Evolutionary conservation across 768 basidiomycete genomes (phyloP).

Genomic region (Cystoderma amianthinum): DNA sequence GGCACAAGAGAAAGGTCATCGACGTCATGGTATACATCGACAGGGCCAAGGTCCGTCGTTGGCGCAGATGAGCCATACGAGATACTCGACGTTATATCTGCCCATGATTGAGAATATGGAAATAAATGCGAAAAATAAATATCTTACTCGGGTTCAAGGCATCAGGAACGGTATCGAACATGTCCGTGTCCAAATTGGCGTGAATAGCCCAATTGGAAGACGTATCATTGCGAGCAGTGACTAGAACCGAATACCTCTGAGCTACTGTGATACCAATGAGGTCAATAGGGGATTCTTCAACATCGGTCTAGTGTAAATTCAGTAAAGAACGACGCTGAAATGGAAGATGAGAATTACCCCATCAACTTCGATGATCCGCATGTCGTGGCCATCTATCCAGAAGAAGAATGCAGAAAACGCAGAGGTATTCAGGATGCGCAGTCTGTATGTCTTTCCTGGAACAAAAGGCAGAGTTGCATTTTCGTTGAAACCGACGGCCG

Average conservation of each 20-base stretch:
- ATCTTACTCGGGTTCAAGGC: constrained; percentile 66
- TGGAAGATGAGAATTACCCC: constrained; percentile 37
- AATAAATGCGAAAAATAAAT: neutral
- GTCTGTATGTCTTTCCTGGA: constrained; percentile 85
- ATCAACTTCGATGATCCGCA: constrained; percentile 80
- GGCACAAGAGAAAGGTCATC: constrained; percentile 71
- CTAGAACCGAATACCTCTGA: constrained; percentile 90
- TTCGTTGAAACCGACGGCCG: constrained; percentile 76
- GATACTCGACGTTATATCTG: constrained; percentile 81
- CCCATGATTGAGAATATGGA: neutral
- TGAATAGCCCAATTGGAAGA: constrained; percentile 83
- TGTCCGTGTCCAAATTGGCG: constrained; percentile 82
- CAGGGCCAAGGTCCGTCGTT: constrained; percentile 42
- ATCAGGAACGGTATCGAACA: constrained; percentile 83
- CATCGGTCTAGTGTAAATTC: constrained; percentile 51
- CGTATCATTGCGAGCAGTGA: constrained; percentile 85
- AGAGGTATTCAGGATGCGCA: constrained; percentile 81
- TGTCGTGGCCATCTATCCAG: constrained; percentile 86
- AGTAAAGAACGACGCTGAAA: constrained; percentile 1
- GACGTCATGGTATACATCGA: constrained; percentile 53
- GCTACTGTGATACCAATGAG: constrained; percentile 73
- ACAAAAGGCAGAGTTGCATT: constrained; percentile 81
- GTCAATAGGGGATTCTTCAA: constrained; percentile 66
- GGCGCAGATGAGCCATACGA: constrained; percentile 56
- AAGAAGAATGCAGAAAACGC: constrained; percentile 75